Percentiles rank a stretch among this genome's conserved stretches.
Conservation (phyloP, 2,329 filamentous ascomycete genomes). For the Fusarium denticulatum region DNA sequence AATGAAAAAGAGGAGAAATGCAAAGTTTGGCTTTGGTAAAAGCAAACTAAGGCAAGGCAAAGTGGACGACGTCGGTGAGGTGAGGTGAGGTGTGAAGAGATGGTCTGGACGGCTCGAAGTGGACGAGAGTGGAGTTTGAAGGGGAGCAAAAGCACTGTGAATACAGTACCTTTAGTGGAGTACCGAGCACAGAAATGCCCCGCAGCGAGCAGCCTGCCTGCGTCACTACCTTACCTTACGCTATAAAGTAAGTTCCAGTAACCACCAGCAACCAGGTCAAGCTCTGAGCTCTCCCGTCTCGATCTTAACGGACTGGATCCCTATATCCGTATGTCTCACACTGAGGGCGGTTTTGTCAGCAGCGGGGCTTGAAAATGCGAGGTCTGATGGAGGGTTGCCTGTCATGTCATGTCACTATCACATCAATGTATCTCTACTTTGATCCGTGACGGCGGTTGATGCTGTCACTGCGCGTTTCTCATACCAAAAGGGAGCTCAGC, state of each 20-base stretch:
- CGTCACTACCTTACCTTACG: slow-evolving; percentile 7
- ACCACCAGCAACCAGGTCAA: slow-evolving; percentile 27
- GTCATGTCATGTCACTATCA: slow-evolving; percentile 15
- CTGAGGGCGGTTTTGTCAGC: slow-evolving; percentile 29
- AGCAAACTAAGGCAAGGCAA: slow-evolving; percentile 28
- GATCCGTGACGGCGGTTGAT: slow-evolving; percentile 7
- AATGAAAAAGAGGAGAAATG: slow-evolving; percentile 36
- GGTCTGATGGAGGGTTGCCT: slow-evolving; percentile 1
- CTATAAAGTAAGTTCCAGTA: not conserved
- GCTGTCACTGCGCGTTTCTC: slow-evolving; percentile 19
- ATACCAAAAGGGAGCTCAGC: slow-evolving; percentile 7
- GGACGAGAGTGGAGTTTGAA: slow-evolving; percentile 35
- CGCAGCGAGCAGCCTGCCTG: slow-evolving; percentile 20
- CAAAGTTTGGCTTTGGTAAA: slow-evolving; percentile 35
- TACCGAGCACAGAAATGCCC: slow-evolving; percentile 19
- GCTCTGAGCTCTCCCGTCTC: slow-evolving; percentile 1
- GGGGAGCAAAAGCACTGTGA: slow-evolving; percentile 24
- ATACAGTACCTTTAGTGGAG: slow-evolving; percentile 34
- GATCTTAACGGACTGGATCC: not conserved
- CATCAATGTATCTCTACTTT: slow-evolving; percentile 24
- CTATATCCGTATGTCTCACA: not conserved
- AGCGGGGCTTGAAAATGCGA: slow-evolving; percentile 18
- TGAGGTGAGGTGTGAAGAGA: slow-evolving; percentile 41
- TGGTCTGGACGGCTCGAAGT: slow-evolving; percentile 16
- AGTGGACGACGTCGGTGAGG: slow-evolving; percentile 43